Conservation (phyloP, 805 yeast genomes). For the Pichia californica region DNA sequence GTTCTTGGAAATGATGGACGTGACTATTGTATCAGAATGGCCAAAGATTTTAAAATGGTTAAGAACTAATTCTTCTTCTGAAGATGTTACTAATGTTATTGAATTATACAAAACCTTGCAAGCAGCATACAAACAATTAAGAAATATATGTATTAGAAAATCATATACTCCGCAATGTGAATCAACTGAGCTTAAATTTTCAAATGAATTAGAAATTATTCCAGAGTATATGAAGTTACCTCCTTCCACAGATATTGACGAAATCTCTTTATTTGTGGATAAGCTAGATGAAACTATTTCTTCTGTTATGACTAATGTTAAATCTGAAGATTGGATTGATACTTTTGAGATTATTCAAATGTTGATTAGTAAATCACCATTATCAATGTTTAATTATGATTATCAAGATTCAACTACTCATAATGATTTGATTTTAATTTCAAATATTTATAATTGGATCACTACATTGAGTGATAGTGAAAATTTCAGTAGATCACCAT, state of each 20-base stretch:
- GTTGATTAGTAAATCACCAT: conserved; percentile 50
- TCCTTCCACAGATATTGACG: conserved; percentile 34
- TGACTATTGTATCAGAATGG: conserved; percentile 53
- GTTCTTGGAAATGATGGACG: conserved; percentile 59
- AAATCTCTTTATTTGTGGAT: conserved; percentile 55
- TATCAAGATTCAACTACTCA: conserved; percentile 33
- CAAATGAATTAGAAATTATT: conserved; percentile 34
- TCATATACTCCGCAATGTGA: conserved; percentile 56
- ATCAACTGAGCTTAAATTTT: conserved; percentile 34
- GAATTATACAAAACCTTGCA: conserved; percentile 24
- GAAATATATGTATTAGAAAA: conserved; percentile 64
- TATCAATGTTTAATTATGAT: conserved; percentile 52
- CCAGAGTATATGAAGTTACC: conserved; percentile 29
- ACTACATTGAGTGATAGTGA: conserved; percentile 44
- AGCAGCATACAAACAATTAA: conserved; percentile 53
- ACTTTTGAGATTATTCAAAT: conserved; percentile 69
- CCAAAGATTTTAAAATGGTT: conserved; percentile 29
- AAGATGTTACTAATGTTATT: conserved; percentile 17
- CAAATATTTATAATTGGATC: conserved; percentile 68
- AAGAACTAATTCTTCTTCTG: conserved; percentile 16
- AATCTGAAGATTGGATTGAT: conserved; percentile 71
- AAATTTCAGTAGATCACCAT: background rate
- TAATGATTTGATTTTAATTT: conserved; percentile 54
- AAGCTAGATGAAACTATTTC: conserved; percentile 57
- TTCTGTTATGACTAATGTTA: conserved; percentile 49